These are phyloP conservation scores for Acacia crassicarpa DNA, from an alignment of 306 rosid species.

Conservation along the genomic window DNA sequence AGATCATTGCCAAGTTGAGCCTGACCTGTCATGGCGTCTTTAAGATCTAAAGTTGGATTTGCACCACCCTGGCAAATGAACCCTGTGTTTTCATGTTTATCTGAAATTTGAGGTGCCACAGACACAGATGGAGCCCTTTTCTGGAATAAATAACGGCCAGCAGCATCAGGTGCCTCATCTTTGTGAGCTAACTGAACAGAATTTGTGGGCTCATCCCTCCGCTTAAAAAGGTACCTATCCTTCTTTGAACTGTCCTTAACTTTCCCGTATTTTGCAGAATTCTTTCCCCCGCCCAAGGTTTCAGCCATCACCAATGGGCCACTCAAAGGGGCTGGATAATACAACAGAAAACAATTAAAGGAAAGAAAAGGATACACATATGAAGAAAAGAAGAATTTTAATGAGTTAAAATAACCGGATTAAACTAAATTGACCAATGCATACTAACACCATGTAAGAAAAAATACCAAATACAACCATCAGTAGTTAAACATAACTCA, in stretches of 20 bases:
- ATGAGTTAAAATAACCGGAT: neutral
- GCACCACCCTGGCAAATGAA: slow-evolving; percentile 35
- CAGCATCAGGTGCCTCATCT: slow-evolving; percentile 57
- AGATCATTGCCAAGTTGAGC: slow-evolving; percentile 37
- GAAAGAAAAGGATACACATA: neutral
- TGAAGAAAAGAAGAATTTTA: neutral
- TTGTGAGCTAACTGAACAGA: slow-evolving; percentile 41
- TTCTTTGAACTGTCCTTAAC: slow-evolving; percentile 76
- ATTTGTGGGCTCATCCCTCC: slow-evolving; percentile 70
- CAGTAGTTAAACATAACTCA: neutral
- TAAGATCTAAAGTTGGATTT: slow-evolving; percentile 41
- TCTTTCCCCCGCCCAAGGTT: slow-evolving; percentile 66
- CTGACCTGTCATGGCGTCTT: slow-evolving; percentile 38
- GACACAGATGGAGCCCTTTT: slow-evolving; percentile 56
- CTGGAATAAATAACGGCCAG: slow-evolving; percentile 52
- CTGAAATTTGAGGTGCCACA: slow-evolving; percentile 31
- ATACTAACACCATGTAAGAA: neutral
- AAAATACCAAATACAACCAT: neutral
- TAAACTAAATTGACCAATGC: neutral
- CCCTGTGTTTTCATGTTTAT: slow-evolving; percentile 41
- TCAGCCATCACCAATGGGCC: slow-evolving; percentile 95
- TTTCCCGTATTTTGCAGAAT: slow-evolving; percentile 56
- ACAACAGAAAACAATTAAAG: slow-evolving; percentile 4
- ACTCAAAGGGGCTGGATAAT: slow-evolving; percentile 83
- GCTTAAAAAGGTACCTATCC: slow-evolving; percentile 84